These are phyloP conservation scores for Paxillus rubicundulus DNA, from an alignment of 768 basidiomycete species.

Conservation along the genomic window DNA sequence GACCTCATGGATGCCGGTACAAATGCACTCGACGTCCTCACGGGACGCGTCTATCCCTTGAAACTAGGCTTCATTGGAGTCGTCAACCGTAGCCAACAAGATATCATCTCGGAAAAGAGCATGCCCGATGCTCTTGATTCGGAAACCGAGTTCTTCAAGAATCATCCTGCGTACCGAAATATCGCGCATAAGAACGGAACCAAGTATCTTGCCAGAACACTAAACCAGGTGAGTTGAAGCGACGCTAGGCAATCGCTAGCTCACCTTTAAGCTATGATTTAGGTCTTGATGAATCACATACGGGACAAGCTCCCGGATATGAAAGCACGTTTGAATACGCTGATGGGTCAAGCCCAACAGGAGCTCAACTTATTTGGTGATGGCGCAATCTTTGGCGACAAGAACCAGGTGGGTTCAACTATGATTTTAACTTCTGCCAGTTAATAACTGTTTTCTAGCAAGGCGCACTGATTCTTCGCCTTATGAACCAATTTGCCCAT, in stretches of 20 bases:
- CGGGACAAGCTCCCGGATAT: conserved; percentile 98
- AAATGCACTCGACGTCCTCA: conserved; percentile 93
- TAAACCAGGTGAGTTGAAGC: conserved; percentile 73
- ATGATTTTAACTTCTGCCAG: neutral
- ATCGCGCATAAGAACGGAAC: conserved; percentile 99
- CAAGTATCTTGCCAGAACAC: conserved; percentile 85
- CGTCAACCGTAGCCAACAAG: conserved; percentile 96
- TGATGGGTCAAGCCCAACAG: conserved; percentile 99
- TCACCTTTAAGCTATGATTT: neutral
- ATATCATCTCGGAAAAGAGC: conserved; percentile 85
- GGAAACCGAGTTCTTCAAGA: conserved; percentile 89
- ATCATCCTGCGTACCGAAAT: conserved; percentile 89
- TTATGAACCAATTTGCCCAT: conserved; percentile 98
- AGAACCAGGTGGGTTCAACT: conserved; percentile 58
- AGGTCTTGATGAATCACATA: conserved; percentile 96
- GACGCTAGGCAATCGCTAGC: neutral
- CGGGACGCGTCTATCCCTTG: conserved; percentile 94
- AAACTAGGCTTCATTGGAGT: conserved; percentile 98
- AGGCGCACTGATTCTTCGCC: conserved; percentile 85
- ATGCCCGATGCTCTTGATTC: conserved; percentile 82
- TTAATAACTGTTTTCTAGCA: conserved; percentile 43
- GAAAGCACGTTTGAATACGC: conserved; percentile 96
- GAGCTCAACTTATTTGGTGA: conserved; percentile 97
- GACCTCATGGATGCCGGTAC: conserved; percentile 99
- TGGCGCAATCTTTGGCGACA: conserved; percentile 86